Evolutionary conservation across 495 filamentous ascomycete genomes (phyloP), one percentile per base, ranked within the genome.

Genomic region (Bryoglossum gracile): DNA sequence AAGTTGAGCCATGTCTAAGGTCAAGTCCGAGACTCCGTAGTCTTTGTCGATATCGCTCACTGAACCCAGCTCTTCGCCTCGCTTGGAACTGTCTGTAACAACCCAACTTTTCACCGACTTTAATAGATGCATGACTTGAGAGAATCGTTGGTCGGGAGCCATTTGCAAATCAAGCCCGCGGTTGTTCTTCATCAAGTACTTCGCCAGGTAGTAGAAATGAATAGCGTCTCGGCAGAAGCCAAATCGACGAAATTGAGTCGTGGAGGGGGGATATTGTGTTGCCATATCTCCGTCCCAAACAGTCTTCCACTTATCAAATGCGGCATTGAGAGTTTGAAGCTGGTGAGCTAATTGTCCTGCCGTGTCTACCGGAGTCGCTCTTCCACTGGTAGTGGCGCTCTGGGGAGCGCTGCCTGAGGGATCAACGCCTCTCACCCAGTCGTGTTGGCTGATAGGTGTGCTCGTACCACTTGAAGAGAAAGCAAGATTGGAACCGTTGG

Each of bases 121-220:
- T 21, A 86, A 55, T 33, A 80, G 50, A 30, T 69, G 62, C 26
- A 84, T 79, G 34, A 81, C 68, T 43, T 79, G 72, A 23, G 64
- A 62, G 54, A 81, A 79, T 6, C 80, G 72, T 35, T 67, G 65
- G 51, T 84, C 79, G 4, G 77, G 64, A 0, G 68, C 65, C 56
- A 72, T 60, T 17, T 69, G 65, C 53, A 71, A 67, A 47, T 77
- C 74, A 22, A 57, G 53, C 3, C 62, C 55, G 21, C 68, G 59
- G 13, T 66, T 70, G 30, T 66, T 71, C 53, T 72, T 72, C 43
- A 80, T 56, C 35, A 76, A 61, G 51, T 68, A 67, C 38, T 67
- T 79, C 10, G 75, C 80, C 50, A 86, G 65, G 69, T 73, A 84
- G 62, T 77, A 84, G 55, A 82, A 84, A 46, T 80, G 77, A 8